Evolutionary conservation across 73 alveolate species (phyloP).

Genomic region (Durusdinium trenchii): DNA sequence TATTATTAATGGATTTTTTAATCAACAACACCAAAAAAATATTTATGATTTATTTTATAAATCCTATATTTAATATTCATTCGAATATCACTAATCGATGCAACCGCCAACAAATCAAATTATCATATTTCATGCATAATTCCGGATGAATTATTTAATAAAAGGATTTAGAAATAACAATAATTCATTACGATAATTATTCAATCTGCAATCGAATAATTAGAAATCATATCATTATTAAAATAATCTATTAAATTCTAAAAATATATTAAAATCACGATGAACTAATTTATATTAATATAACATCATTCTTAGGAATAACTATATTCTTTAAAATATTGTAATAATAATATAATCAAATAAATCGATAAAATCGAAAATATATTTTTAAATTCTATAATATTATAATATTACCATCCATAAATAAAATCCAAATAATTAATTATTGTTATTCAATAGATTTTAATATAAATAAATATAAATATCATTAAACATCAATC

Average conservation of each 20-base stretch:
- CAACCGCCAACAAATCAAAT: no score
- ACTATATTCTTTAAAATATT: not conserved
- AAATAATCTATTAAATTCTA: not conserved
- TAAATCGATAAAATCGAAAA: not conserved
- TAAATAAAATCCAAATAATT: not conserved
- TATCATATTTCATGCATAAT: not conserved
- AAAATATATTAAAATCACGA: not conserved
- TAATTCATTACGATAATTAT: not conserved
- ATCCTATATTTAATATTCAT: not conserved
- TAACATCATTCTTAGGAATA: not conserved
- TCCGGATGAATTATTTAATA: not conserved
- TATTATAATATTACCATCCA: not conserved
- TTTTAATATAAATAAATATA: not conserved
- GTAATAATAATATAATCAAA: not conserved
- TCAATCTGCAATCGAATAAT: not conserved
- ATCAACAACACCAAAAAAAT: not conserved
- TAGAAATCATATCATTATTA: not conserved
- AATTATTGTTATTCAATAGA: not conserved
- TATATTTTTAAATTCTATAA: not conserved
- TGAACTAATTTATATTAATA: not conserved
- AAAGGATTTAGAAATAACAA: not conserved
- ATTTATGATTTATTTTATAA: not conserved
- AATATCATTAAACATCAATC: not conserved
- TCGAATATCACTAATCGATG: not conserved
- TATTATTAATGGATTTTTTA: not conserved